Percentiles rank a stretch among this genome's conserved stretches.
Evolutionary conservation across 768 basidiomycete genomes (phyloP).

Genomic region (Russula ochroleuca): DNA sequence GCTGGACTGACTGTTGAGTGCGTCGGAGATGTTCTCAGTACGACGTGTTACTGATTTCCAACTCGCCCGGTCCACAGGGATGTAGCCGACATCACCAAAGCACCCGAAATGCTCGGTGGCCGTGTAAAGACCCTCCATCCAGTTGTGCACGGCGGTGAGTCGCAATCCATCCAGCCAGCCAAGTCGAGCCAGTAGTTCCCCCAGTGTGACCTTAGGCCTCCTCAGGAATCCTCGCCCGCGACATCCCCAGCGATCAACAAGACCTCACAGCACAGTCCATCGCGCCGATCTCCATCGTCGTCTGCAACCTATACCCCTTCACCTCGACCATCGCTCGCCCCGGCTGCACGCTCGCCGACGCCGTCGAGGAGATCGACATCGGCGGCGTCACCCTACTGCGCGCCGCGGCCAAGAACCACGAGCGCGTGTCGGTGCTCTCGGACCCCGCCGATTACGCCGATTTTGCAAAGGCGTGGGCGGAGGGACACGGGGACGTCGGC

Average conservation of each 20-base stretch:
- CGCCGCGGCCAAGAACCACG: conserved; percentile 98
- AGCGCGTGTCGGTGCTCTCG: conserved; percentile 81
- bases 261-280: conserved; percentile 83
- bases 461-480: conserved; percentile 74
- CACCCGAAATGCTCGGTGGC: conserved; percentile 98
- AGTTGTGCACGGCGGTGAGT: conserved; percentile 89
- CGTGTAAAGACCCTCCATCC: conserved; percentile 98
- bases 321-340: conserved; percentile 84
- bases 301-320: conserved; percentile 99
- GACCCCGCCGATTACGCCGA: conserved; percentile 83
- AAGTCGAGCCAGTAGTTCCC: neutral
- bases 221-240: conserved; percentile 88
- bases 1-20: conserved; percentile 88
- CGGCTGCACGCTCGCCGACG: conserved; percentile 83
- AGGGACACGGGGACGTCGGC: conserved; percentile 70
- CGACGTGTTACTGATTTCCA: conserved; percentile 1
- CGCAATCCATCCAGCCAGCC: conserved; percentile 2
- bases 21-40: conserved; percentile 33
- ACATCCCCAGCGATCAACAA: conserved; percentile 82
- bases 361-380: conserved; percentile 98
- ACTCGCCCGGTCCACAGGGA: conserved; percentile 57
- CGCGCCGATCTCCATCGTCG: conserved; percentile 91
- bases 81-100: conserved; percentile 95
- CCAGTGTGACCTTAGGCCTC: neutral
- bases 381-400: conserved; percentile 97